Evolutionary conservation across 2,329 filamentous ascomycete genomes (phyloP).

Genomic region (Neonectria punicea): DNA sequence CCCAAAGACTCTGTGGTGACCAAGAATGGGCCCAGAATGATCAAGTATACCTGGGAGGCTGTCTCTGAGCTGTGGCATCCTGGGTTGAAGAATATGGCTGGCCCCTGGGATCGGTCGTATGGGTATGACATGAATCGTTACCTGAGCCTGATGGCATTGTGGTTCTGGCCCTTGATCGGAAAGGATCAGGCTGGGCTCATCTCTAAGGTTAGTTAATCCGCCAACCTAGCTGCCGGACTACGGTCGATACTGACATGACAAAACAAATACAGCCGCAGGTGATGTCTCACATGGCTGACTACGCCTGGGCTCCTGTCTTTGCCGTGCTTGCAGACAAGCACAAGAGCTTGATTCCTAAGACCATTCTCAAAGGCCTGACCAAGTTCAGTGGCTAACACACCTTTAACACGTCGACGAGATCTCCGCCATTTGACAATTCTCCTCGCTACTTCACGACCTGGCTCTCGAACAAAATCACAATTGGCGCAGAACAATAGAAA

Average conservation of each 20-base stretch:
- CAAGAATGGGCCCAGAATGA: constrained; percentile 61
- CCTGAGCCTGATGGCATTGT: constrained; percentile 65
- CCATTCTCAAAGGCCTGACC: constrained; percentile 52
- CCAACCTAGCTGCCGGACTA: no score
- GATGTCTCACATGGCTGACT: constrained; percentile 70
- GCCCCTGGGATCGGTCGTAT: constrained; percentile 72
- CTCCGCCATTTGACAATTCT: constrained; percentile 66
- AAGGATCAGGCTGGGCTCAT: constrained; percentile 54
- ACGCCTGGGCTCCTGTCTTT: constrained; percentile 66
- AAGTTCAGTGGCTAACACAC: constrained; percentile 64
- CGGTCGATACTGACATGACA: neutral
- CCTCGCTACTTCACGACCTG: constrained; percentile 69
- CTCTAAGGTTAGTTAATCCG: constrained; percentile 39
- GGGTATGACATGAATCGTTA: constrained; percentile 73
- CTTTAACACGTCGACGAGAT: constrained; percentile 63
- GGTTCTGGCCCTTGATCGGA: constrained; percentile 68
- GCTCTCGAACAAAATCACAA: constrained; percentile 65
- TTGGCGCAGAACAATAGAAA: constrained; percentile 57
- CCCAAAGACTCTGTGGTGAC: constrained; percentile 64
- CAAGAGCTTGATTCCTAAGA: constrained; percentile 55
- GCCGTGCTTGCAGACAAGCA: constrained; percentile 64
- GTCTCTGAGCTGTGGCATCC: constrained; percentile 66
- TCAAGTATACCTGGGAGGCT: constrained; percentile 63
- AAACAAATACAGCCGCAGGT: constrained; percentile 53
- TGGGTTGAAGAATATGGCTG: constrained; percentile 68